Evolutionary conservation across 2,329 filamentous ascomycete species (phyloP).

Genomic region (Fusarium foetens): DNA sequence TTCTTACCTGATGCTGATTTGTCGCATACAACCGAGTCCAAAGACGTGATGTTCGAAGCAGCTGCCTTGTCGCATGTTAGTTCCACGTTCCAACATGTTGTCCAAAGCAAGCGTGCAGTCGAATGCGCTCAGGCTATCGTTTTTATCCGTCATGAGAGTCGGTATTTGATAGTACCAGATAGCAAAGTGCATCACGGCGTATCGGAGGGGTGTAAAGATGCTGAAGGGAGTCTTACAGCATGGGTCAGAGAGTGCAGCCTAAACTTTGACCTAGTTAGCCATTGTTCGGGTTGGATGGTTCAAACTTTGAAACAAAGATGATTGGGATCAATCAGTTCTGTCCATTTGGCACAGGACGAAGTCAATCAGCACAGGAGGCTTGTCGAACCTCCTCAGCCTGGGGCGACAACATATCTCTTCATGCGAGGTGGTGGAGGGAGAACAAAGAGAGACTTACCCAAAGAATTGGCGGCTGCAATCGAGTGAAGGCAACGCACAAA

Average conservation of each 20-base stretch:
- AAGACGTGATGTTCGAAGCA: background rate
- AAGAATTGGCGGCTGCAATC: conserved; percentile 3
- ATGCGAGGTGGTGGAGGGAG: conserved; percentile 43
- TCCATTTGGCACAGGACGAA: conserved; percentile 68
- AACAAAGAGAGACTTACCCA: conserved; percentile 32
- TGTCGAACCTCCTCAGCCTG: conserved; percentile 61
- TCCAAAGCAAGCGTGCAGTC: conserved; percentile 4
- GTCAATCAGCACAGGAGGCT: conserved; percentile 61
- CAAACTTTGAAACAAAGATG: conserved; percentile 16
- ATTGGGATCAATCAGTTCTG: conserved; percentile 54
- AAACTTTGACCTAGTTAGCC: conserved; percentile 41
- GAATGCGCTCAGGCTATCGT: conserved; percentile 47
- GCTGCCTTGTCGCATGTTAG: conserved; percentile 15
- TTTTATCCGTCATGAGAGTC: conserved; percentile 54
- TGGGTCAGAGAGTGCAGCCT: conserved; percentile 1
- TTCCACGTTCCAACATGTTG: conserved; percentile 1
- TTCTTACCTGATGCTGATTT: conserved; percentile 42
- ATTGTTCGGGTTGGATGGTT: background rate
- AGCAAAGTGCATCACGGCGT: conserved; percentile 52
- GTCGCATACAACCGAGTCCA: background rate
- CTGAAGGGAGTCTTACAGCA: conserved; percentile 26
- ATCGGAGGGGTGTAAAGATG: conserved; percentile 8
- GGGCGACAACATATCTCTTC: conserved; percentile 62
- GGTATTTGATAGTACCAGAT: conserved; percentile 60
- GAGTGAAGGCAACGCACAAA: conserved; percentile 2